Conservation (phyloP, 1,284 basidiomycete species). For the Malassezia vespertilionis region DNA sequence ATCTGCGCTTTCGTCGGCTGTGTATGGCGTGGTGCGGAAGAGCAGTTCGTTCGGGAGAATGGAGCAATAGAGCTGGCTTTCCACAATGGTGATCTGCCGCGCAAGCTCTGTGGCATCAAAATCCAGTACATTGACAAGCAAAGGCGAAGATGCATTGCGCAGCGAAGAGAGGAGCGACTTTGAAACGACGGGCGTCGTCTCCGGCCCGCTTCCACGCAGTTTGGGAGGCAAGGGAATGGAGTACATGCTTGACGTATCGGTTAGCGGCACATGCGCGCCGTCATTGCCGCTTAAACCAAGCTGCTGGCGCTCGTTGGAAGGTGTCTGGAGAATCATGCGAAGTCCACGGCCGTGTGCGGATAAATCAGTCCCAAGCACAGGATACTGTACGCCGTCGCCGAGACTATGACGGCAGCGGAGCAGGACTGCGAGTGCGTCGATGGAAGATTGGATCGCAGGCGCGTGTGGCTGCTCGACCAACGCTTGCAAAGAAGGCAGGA, state of each 20-base stretch:
- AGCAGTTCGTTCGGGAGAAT: constrained; percentile 50
- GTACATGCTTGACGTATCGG: constrained; percentile 32
- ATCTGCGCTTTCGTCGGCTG: background rate
- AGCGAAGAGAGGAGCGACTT: constrained; percentile 58
- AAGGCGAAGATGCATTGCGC: constrained; percentile 50
- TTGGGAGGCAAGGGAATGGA: too few species aligned
- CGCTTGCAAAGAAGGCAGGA: constrained; percentile 55
- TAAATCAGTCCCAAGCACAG: constrained; percentile 5
- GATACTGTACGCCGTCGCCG: constrained; percentile 20
- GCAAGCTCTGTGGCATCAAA: constrained; percentile 63
- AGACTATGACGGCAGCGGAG: constrained; percentile 21
- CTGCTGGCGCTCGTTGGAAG: constrained; percentile 46
- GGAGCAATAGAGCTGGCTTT: constrained; percentile 44
- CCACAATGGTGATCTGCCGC: constrained; percentile 51
- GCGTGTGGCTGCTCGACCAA: constrained; percentile 53
- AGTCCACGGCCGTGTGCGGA: constrained; percentile 50
- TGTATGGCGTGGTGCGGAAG: constrained; percentile 36
- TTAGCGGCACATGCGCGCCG: constrained; percentile 13
- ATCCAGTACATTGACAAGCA: constrained; percentile 57
- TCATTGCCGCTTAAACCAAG: constrained; percentile 19
- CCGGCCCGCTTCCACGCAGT: background rate
- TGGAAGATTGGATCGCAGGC: constrained; percentile 50
- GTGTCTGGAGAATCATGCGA: constrained; percentile 17
- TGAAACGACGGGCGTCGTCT: constrained; percentile 61
- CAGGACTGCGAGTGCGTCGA: background rate